A percentile compares a stretch with the other conserved stretches of the same genome.
phyloP scores from a whole-genome alignment of 192 early-diverging fungal species.

The Backusella tuberculispora region DNA sequence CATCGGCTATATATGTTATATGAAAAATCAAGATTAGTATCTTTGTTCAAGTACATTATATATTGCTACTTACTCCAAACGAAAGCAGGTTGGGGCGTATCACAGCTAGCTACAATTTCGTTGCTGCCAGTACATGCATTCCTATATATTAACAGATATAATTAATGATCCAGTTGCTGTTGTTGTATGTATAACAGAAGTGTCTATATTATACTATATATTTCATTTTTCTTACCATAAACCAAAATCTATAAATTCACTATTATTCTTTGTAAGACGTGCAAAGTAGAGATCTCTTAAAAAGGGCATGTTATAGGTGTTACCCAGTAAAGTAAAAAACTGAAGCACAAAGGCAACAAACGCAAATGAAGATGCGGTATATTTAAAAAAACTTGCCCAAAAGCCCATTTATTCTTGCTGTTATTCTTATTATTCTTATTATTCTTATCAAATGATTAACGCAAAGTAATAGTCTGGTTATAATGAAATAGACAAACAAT shows the following conservation, averaged over 20 bases:
- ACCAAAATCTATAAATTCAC: background rate
- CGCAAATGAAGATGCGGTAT: background rate
- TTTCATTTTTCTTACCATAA: background rate
- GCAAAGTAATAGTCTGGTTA: too few species aligned
- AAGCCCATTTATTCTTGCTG: background rate
- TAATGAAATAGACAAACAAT: too few species aligned
- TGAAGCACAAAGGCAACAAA: background rate
- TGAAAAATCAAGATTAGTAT: too few species aligned
- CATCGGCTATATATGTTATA: too few species aligned
- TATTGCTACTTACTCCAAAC: background rate
- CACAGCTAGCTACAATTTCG: background rate
- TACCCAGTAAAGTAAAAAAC: background rate
- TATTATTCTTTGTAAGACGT: background rate
- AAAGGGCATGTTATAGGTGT: background rate
- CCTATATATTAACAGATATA: background rate
- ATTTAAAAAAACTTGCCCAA: constrained; percentile 3
- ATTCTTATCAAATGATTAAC: too few species aligned
- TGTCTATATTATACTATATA: too few species aligned
- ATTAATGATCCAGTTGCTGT: background rate
- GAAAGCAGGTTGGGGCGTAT: background rate
- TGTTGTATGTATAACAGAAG: too few species aligned
- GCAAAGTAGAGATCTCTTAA: background rate
- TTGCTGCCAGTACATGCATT: background rate
- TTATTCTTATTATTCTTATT: too few species aligned
- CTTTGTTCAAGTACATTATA: too few species aligned